phyloP scores from a whole-genome alignment of 805 yeast genomes.

The Debaryomyces maramus region DNA sequence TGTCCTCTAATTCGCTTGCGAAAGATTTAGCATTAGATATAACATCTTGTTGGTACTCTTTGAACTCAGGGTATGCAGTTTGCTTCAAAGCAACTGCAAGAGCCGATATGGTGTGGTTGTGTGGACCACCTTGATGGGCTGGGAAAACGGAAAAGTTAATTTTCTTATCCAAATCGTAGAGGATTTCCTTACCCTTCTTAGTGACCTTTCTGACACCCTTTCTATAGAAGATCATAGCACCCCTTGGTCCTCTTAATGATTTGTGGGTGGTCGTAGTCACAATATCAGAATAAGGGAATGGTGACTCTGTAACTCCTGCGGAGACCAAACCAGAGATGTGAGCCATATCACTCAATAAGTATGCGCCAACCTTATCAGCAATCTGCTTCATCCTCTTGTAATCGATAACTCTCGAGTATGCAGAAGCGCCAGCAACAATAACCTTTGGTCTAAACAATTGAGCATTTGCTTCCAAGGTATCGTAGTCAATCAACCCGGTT shows the following conservation, averaged over 20 bases:
- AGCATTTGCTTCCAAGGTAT: conserved; percentile 89
- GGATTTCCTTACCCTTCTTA: conserved; percentile 89
- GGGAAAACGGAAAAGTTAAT: conserved; percentile 99
- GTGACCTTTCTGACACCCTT: conserved; percentile 87
- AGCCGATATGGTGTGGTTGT: conserved; percentile 98
- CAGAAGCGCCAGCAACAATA: conserved; percentile 96
- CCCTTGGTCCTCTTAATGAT: conserved; percentile 98
- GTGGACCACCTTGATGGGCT: conserved; percentile 99
- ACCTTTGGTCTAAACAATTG: conserved; percentile 92
- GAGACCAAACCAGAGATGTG: conserved; percentile 95
- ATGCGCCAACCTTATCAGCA: conserved; percentile 97
- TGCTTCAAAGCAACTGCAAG: conserved; percentile 96
- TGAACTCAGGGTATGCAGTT: conserved; percentile 87
- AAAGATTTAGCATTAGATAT: conserved; percentile 83
- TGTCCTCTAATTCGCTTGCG: conserved; percentile 68
- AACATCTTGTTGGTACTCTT: conserved; percentile 85
- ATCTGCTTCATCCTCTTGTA: conserved; percentile 95
- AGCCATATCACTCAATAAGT: conserved; percentile 96
- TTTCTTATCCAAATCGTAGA: conserved; percentile 89
- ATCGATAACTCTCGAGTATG: conserved; percentile 95
- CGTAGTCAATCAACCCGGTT: conserved; percentile 96
- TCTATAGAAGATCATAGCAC: conserved; percentile 99
- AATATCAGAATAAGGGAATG: conserved; percentile 95
- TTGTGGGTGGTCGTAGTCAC: conserved; percentile 99
- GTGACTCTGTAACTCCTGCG: conserved; percentile 93